Evolutionary conservation across 2,329 filamentous ascomycete species (phyloP), one percentile per base, ranked within the genome.

Genomic region (Cladosporium sp.): DNA sequence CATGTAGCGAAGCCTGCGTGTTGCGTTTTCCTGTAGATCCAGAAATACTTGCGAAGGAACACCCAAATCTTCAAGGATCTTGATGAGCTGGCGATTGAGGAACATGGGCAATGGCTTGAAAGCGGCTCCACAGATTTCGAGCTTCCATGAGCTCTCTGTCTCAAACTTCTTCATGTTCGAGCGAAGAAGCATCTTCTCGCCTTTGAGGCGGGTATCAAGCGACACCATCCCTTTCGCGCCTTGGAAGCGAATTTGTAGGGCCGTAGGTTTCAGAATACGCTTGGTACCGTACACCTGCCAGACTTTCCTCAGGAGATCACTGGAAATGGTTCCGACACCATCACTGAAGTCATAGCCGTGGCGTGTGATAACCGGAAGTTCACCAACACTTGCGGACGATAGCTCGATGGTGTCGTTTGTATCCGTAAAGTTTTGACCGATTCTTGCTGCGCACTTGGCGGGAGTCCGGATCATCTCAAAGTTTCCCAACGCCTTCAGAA

Each of bases 161-260:
- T 82, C 74, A 69, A 95, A 96, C 71, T 96, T 96, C 65, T 86
- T 82, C 92, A 96, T 96, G 5, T 91, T 94, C 1, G 82, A 78
- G 1, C 92, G 85, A 23, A 96, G 78, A 31, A 80, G 80, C 46
- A 96, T 80, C 2, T 81, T 73, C 33, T 84, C 82, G 0, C 88
- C 90, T 0, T 71, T 1, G 0, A 93, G 79, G 1, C 81, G 79
- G 11, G 82, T 79, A 70, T 96, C 91, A 0, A 94, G 77, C 0
- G 89, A 86, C 0, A 95, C 81, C 86, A 93, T 91, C 0, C 91
- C 92, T 76, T 96, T 96, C 4, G 87, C 88, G 0, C 90, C 84
- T 82, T 82, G 86, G 74, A 86, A 89, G 2, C 92, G 85, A 52
- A 96, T 90, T 71, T 96, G 92, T 55, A 92, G 86, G 58, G 86